Conservation (phyloP, 768 basidiomycete genomes). For the Mycena alexandri region DNA sequence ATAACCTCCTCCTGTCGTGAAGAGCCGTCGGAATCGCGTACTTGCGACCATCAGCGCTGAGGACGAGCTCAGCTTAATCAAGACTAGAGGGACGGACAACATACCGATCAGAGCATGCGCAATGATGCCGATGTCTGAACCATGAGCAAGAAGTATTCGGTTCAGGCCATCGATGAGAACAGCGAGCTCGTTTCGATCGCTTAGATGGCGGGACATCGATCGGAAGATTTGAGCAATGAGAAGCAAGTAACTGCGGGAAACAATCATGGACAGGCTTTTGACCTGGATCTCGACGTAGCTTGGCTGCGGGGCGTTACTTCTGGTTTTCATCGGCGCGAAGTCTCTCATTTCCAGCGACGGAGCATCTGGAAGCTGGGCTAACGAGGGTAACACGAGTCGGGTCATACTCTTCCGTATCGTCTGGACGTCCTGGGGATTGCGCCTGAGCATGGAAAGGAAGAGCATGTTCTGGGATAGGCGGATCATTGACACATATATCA, state of each 20-base stretch:
- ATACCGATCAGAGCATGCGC: constrained; percentile 78
- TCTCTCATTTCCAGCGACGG: constrained; percentile 57
- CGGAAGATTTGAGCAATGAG: constrained; percentile 79
- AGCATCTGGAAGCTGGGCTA: constrained; percentile 42
- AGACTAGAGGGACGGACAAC: constrained; percentile 35
- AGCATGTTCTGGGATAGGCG: constrained; percentile 80
- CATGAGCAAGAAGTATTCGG: constrained; percentile 74
- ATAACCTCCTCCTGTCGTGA: constrained; percentile 79
- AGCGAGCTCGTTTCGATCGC: constrained; percentile 75
- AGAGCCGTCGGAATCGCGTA: constrained; percentile 82
- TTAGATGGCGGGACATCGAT: constrained; percentile 78
- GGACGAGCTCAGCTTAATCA: constrained; percentile 10
- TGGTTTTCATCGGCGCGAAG: constrained; percentile 57
- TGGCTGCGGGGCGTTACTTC: constrained; percentile 6
- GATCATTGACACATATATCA: constrained; percentile 72
- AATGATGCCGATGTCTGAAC: constrained; percentile 83
- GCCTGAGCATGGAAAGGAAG: constrained; percentile 72
- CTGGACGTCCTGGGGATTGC: constrained; percentile 77
- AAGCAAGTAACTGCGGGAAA: constrained; percentile 78
- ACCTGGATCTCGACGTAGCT: constrained; percentile 42
- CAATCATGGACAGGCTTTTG: constrained; percentile 65
- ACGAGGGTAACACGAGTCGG: constrained; percentile 68
- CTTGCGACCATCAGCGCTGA: constrained; percentile 80
- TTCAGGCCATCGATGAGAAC: constrained; percentile 79
- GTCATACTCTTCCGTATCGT: constrained; percentile 74